Percentiles rank a stretch among this genome's conserved stretches.
phyloP scores from a whole-genome alignment of 805 yeast species.

The Starmera quercuum region DNA sequence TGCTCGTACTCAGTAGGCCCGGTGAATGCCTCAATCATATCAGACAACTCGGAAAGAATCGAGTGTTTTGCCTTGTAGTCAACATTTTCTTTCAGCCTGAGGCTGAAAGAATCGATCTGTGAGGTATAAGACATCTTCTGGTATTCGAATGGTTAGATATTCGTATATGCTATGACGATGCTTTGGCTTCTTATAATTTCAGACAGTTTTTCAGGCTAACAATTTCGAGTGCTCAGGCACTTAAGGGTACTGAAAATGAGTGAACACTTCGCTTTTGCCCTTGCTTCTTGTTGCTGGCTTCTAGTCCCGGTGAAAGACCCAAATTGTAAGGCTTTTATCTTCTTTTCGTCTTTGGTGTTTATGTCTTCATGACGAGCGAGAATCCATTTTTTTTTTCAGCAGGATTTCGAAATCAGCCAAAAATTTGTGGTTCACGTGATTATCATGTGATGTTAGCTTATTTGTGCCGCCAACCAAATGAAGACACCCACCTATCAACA shows the following conservation, averaged over 20 bases:
- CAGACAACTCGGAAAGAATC: constrained; percentile 74
- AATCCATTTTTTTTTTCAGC: neutral
- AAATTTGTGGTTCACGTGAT: constrained; percentile 8
- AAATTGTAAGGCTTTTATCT: neutral
- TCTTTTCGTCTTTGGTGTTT: neutral
- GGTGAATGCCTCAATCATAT: constrained; percentile 76
- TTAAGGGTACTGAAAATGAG: too few relatives aligned
- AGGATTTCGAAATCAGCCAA: neutral
- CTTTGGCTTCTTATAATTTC: too few relatives aligned
- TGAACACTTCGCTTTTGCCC: too few relatives aligned
- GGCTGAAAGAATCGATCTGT: constrained; percentile 63
- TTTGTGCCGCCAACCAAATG: constrained; percentile 1
- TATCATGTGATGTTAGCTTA: constrained; percentile 9
- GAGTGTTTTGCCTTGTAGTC: constrained; percentile 60
- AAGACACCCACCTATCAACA: neutral
- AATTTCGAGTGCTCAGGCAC: too few relatives aligned
- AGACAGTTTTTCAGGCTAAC: too few relatives aligned
- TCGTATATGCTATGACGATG: too few relatives aligned
- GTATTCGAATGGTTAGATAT: too few relatives aligned
- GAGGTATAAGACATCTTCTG: constrained; percentile 28
- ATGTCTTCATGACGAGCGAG: too few relatives aligned
- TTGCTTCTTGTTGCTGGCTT: too few relatives aligned
- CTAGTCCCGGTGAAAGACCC: neutral
- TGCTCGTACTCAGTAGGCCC: constrained; percentile 76
- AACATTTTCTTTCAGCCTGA: constrained; percentile 44